Base-by-base conservation (phyloP, 2,329 filamentous ascomycete species). In the Lasiodiplodia sp. region DNA sequence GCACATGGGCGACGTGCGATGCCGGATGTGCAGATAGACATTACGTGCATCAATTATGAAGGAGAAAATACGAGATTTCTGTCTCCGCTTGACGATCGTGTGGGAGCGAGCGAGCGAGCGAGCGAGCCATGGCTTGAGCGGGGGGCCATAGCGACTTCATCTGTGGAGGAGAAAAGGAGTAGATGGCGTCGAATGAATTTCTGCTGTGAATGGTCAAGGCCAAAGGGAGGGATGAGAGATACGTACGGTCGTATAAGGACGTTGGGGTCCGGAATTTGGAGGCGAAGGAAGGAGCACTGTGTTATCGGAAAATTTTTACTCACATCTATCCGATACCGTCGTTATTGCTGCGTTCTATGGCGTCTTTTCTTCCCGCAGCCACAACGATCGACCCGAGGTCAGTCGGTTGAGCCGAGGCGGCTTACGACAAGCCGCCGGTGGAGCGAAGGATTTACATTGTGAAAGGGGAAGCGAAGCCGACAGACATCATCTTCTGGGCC, bases 21-120 rank as follows among this genome's bases (percentile, higher is more conserved):
- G 51, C 51, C 23, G 25, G 51, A 28, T 21, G 51, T 28, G 21
- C 23, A 28, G 25, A 18, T 21, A 21, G 51, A 4, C 28, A 31
- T 53, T 53, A 53, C 51, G 25, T 53, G 51, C 51, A 53, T 53
- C 51, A 23, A 28, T 53, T 53, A 18, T 53, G 51, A 47, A 47
- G 21, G 10, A 6, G 21, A 6, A 28, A 21, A 52, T 52, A 16
- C 49, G 21, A 44, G 18, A 44, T 44, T 28, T 52, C 23, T 23
- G 12, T 5, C 23, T 21, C 49, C 23, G 8, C 49, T 25, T 14
- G 23, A 8, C 51, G 25, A 53, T 25, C 51, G 23, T 16, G 51
- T 53, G 51, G 25, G 28, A 12, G 14, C 51, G 40, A 44, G 38
- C 38, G 14, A 14, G 37, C 37, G 37, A 38, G 37, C 37, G 37